phyloP scores from a whole-genome alignment of 2,329 filamentous ascomycete genomes.

The Penicillium sp. region DNA sequence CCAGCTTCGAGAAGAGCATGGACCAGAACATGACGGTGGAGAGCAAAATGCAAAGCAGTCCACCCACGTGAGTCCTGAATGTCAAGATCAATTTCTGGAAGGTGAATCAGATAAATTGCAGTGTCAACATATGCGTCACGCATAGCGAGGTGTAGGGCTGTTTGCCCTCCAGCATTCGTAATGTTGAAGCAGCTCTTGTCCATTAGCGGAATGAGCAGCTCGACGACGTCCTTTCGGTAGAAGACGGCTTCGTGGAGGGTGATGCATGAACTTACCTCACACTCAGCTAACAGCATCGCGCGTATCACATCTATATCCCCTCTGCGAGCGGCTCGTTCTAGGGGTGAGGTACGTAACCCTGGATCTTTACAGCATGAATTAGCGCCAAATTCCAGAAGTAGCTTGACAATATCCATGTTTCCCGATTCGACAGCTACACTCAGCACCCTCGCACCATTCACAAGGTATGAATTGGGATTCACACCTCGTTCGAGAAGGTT shows the following conservation, averaged over 20 bases:
- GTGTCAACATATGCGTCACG: background rate
- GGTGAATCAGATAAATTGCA: background rate
- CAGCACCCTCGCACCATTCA: background rate
- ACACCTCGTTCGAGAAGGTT: background rate
- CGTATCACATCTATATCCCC: background rate
- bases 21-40: background rate
- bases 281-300: background rate
- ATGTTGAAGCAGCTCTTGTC: background rate
- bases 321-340: background rate
- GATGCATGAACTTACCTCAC: background rate
- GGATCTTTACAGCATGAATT: background rate
- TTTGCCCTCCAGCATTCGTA: background rate
- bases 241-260: background rate
- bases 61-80: background rate
- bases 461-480: background rate
- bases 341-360: background rate
- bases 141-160: background rate
- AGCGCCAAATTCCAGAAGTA: background rate
- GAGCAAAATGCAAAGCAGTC: background rate
- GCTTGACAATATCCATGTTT: background rate
- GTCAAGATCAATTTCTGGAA: background rate
- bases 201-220: background rate
- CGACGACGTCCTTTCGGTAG: background rate
- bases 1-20: slow-evolving; percentile 1
- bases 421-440: background rate